Percentiles rank a stretch among this genome's conserved stretches.
These are phyloP conservation scores for Eucalyptus sp. DNA, from an alignment of 345 rosid species.

Conservation along the genomic window DNA sequence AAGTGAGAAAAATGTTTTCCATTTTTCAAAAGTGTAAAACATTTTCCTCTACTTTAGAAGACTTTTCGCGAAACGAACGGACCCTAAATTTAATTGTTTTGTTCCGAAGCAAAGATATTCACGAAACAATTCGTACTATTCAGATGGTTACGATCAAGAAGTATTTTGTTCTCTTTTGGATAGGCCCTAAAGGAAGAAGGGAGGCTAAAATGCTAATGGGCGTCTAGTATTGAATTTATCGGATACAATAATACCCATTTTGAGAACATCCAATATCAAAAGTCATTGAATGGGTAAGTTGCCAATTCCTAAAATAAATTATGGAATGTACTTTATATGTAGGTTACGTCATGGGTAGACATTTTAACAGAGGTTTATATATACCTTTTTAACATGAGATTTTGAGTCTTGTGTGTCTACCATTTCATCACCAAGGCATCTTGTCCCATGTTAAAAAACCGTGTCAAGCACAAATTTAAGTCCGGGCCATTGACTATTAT, in stretches of 20 bases:
- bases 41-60: too few relatives aligned
- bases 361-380: too few relatives aligned
- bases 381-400: accelerated
- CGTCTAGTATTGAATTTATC: neutral
- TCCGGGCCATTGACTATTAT: neutral
- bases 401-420: too few relatives aligned
- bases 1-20: too few relatives aligned
- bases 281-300: too few relatives aligned
- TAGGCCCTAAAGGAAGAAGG: neutral
- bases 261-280: too few relatives aligned
- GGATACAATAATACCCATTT: too few relatives aligned
- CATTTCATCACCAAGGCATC: too few relatives aligned
- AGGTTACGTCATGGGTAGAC: accelerated
- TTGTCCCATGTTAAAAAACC: accelerated
- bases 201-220: neutral
- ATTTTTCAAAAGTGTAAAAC: too few relatives aligned
- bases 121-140: accelerated
- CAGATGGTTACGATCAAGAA: neutral
- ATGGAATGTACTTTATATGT: too few relatives aligned
- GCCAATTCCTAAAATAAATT: too few relatives aligned
- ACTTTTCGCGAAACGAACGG: too few relatives aligned
- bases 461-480: neutral
- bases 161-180: neutral
- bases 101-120: neutral
- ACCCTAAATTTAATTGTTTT: neutral